phyloP scores from a whole-genome alignment of 2,329 filamentous ascomycete species.

The Colletotrichum brevisporum region DNA sequence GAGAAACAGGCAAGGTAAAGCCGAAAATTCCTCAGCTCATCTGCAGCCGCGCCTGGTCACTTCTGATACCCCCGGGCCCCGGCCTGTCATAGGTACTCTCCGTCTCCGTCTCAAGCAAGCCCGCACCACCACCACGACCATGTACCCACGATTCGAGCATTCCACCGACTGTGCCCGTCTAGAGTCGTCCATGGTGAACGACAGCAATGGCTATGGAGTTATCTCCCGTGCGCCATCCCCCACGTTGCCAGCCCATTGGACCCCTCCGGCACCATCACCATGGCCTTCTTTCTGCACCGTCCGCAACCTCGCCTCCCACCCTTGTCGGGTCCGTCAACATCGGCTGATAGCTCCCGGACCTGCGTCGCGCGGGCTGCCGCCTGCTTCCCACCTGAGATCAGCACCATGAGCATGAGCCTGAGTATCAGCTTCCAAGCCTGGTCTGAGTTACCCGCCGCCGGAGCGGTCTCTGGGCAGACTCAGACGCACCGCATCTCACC shows the following conservation, averaged over 20 bases:
- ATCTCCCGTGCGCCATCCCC: constrained; percentile 13
- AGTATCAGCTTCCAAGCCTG: constrained; percentile 9
- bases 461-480: constrained; percentile 15
- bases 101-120: not conserved
- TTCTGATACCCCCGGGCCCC: constrained; percentile 8
- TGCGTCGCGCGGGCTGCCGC: constrained; percentile 9
- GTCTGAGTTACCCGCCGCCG: constrained; percentile 11
- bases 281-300: constrained; percentile 5
- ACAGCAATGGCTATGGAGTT: no score
- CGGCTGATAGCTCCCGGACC: constrained; percentile 28
- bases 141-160: constrained; percentile 10
- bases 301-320: constrained; percentile 16
- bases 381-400: constrained; percentile 18
- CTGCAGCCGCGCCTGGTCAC: constrained; percentile 21
- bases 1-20: constrained; percentile 23
- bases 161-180: no score
- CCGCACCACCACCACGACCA: not conserved
- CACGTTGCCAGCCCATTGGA: constrained; percentile 34
- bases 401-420: constrained; percentile 20
- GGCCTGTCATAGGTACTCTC: constrained; percentile 16
- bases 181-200: no score
- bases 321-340: constrained; percentile 29
- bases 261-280: not conserved
- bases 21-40: constrained; percentile 36
- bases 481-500: not conserved